Evolutionary conservation across 2,329 filamentous ascomycete genomes (phyloP).

Genomic region (Penicillium janthinellum): DNA sequence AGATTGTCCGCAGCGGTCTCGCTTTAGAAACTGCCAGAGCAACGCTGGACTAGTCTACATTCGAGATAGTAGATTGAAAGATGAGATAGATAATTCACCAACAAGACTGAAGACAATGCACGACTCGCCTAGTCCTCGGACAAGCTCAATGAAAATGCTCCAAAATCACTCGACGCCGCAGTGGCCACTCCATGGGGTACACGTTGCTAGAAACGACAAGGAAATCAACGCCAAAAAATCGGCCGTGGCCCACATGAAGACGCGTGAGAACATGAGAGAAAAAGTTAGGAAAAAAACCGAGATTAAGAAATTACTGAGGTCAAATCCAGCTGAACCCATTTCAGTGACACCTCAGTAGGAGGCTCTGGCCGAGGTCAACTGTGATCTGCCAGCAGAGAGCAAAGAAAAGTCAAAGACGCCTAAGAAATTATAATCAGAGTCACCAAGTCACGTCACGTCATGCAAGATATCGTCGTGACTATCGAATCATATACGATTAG

Average conservation of each 20-base stretch:
- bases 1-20: no score
- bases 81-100: constrained; percentile 9
- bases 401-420: constrained; percentile 7
- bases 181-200: constrained; percentile 32
- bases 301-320: constrained; percentile 6
- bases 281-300: constrained; percentile 12
- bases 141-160: constrained; percentile 20
- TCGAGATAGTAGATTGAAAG: no score
- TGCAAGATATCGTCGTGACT: constrained; percentile 28
- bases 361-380: background rate
- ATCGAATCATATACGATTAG: constrained; percentile 21
- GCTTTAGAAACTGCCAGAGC: no score
- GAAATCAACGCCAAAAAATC: constrained; percentile 13
- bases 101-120: constrained; percentile 4
- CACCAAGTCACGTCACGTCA: constrained; percentile 23
- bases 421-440: constrained; percentile 9
- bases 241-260: background rate
- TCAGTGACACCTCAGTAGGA: background rate
- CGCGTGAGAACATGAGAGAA: constrained; percentile 6
- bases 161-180: constrained; percentile 27
- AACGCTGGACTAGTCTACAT: no score
- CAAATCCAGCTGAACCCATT: constrained; percentile 12
- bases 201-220: constrained; percentile 24
- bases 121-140: constrained; percentile 16
- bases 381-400: constrained; percentile 12